Base-by-base conservation (phyloP, 2,329 filamentous ascomycete genomes). In the Dothideomycetes sp. region DNA sequence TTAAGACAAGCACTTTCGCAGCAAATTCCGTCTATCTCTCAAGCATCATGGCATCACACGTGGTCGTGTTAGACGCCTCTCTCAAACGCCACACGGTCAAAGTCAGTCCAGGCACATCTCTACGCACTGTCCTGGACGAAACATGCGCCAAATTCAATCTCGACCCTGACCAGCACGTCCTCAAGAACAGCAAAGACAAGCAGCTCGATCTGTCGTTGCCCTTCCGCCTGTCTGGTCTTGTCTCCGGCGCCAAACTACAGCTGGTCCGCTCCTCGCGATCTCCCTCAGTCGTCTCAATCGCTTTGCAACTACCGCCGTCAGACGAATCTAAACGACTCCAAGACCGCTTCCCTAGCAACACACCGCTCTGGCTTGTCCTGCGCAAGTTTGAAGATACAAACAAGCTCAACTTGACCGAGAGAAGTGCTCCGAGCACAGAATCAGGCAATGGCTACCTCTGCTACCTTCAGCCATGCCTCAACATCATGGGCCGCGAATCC, bases 161-260 rank as follows among this genome's bases (percentile, higher is more conserved):
- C 22, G 69, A 78, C 45, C 69, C 81, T 22, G 79, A 80, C 49
- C 81, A 82, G 47, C 91, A 84, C 63, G 74, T 81, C 16, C 65
- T 98, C 44, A 96, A 93, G 83, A 89, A 66, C 54, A 70, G 88
- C 61, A 87, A 86, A 58, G 84, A 89, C 62, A 94, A 89, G 57
- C 71, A 77, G 23, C 69, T 98, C 44, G 87, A 95, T 54, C 74
- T 98, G 7, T 89, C 87, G 5, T 73, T 86, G 42, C 82, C 84
- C 29, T 85, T 88, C 58, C 80, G 89, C 33, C 77, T 89, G 19
- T 82, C 87, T 4, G 85, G 87, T 35, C 79, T 98, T 5, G 71
- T 74, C 10, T 76, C 84, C 25, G 91, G 91, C 47, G 89, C 91
- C 45, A 94, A 93, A 58, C 77, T 98, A 44, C 88, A 96, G 57